A percentile compares a stretch with the other conserved stretches of the same genome.
These are phyloP conservation scores for Emydomyces testavorans DNA, from an alignment of 2,329 filamentous ascomycete species.

Conservation along the genomic window DNA sequence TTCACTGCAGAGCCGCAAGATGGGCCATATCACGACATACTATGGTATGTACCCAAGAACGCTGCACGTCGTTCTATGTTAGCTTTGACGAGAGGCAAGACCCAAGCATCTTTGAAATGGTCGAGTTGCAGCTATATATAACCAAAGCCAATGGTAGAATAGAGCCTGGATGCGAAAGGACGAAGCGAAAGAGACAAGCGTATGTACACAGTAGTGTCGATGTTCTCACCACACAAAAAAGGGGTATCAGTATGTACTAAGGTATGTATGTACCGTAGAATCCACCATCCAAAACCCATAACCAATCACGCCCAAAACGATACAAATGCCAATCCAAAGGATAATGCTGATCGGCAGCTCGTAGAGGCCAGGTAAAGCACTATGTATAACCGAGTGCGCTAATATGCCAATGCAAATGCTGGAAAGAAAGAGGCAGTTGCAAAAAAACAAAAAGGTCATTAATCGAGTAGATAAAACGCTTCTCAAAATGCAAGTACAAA, in stretches of 20 bases:
- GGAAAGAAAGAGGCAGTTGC: no score
- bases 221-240: background rate
- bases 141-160: background rate
- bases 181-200: background rate
- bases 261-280: no score
- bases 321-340: background rate
- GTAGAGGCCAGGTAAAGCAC: background rate
- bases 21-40: no score
- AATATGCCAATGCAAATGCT: no score
- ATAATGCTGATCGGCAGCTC: background rate
- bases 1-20: background rate
- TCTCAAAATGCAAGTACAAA: background rate
- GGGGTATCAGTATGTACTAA: slow-evolving; percentile 5
- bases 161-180: background rate
- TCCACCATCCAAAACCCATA: background rate
- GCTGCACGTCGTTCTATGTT: no score
- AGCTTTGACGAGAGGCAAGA: no score
- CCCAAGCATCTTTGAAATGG: background rate
- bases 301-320: slow-evolving; percentile 4
- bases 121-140: background rate
- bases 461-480: background rate
- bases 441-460: no score
- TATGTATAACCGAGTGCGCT: no score
- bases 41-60: no score
- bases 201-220: background rate